Conservation (phyloP, 306 rosid genomes). For the Cucurbita pepo region DNA sequence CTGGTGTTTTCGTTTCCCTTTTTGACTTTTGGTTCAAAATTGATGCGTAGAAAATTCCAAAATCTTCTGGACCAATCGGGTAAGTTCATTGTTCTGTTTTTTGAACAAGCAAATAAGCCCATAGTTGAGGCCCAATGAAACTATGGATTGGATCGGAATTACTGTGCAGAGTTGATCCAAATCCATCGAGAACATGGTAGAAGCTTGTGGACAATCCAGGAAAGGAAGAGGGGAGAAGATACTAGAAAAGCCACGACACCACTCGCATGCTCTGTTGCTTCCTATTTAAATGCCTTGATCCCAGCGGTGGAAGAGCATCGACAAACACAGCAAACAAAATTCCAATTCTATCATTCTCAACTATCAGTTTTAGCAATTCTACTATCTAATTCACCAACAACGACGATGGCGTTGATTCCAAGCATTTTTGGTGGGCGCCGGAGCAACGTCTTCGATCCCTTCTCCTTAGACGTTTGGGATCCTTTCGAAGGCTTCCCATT, state of each 20-base stretch:
- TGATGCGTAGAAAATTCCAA: no score
- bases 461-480: slow-evolving; percentile 15
- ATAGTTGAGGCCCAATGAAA: not conserved
- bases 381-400: not conserved
- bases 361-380: not conserved
- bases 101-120: not conserved
- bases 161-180: no score
- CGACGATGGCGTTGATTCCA: slow-evolving; percentile 2
- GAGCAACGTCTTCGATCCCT: slow-evolving; percentile 15
- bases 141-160: not conserved
- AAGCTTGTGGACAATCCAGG: no score
- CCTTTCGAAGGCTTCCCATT: slow-evolving; percentile 6
- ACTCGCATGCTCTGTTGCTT: not conserved
- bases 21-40: no score
- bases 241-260: not conserved
- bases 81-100: no score
- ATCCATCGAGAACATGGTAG: not conserved
- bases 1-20: no score
- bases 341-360: not conserved
- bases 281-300: not conserved
- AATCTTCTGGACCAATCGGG: no score
- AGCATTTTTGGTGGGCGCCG: slow-evolving; percentile 11
- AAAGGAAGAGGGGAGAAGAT: no score
- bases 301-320: not conserved
- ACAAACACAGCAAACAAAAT: not conserved